Conservation (phyloP, 192 early-diverging fungal species). For the Chytriomyces sp. region DNA sequence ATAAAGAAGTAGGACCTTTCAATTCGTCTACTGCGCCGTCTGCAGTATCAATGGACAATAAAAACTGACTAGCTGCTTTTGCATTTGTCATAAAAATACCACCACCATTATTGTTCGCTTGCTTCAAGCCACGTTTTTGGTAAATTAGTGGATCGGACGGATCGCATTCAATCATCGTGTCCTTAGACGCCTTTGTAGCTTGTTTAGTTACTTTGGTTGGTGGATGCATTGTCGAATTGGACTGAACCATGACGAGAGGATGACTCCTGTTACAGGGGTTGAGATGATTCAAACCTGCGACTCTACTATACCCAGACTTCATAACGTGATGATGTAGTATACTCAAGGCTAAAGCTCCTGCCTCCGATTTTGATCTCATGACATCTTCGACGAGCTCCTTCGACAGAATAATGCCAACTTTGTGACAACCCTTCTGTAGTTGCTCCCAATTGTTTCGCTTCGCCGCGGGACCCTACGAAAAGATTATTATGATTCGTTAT, state of each 20-base stretch:
- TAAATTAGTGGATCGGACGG: not conserved
- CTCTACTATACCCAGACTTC: constrained; percentile 18
- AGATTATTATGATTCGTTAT: too few species aligned
- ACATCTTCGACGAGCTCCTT: constrained; percentile 32
- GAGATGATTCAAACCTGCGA: not conserved
- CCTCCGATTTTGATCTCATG: constrained; percentile 28
- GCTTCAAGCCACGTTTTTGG: not conserved
- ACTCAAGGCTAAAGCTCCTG: constrained; percentile 37
- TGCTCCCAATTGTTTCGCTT: constrained; percentile 54
- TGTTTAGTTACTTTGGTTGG: constrained; percentile 15
- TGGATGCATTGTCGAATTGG: not conserved
- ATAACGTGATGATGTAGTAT: constrained; percentile 39
- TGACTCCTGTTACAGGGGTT: not conserved
- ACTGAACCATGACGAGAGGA: constrained; percentile 15
- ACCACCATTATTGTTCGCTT: not conserved
- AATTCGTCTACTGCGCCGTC: not conserved
- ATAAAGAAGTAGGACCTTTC: not conserved
- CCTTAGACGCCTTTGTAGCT: not conserved
- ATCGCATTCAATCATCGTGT: not conserved
- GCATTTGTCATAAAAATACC: constrained; percentile 7
- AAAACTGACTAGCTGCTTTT: constrained; percentile 16
- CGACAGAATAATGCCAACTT: constrained; percentile 38
- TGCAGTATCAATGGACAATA: not conserved
- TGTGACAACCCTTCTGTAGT: constrained; percentile 41
- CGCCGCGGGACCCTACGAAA: constrained; percentile 38